These are phyloP conservation scores for Aspergillus kassunensis DNA, from an alignment of 495 filamentous ascomycete genomes.

Conservation along the genomic window DNA sequence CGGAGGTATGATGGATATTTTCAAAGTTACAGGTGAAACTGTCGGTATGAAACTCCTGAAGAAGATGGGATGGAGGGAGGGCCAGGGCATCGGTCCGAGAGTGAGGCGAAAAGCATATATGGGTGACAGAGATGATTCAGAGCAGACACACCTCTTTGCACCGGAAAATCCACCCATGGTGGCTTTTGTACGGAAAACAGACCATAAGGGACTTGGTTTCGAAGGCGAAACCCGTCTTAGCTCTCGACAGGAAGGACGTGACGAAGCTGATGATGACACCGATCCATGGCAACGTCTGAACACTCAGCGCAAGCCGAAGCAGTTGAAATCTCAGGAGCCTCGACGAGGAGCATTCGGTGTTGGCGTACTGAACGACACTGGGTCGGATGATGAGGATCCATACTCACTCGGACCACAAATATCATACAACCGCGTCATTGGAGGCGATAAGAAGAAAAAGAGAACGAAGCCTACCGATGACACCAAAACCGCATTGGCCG, in stretches of 20 bases:
- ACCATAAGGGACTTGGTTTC: slow-evolving; percentile 80
- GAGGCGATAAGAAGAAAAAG: slow-evolving; percentile 82
- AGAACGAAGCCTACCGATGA: slow-evolving; percentile 47
- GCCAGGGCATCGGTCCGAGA: slow-evolving; percentile 88
- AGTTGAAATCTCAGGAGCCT: slow-evolving; percentile 47
- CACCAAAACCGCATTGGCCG: slow-evolving; percentile 29
- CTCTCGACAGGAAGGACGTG: slow-evolving; percentile 26
- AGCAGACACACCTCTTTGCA: slow-evolving; percentile 75
- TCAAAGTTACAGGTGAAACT: slow-evolving; percentile 73
- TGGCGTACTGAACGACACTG: slow-evolving; percentile 88
- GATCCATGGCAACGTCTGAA: slow-evolving; percentile 39
- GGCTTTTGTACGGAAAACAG: slow-evolving; percentile 67
- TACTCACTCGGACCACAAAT: slow-evolving; percentile 90
- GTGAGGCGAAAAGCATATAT: slow-evolving; percentile 71
- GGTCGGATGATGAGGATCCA: slow-evolving; percentile 95
- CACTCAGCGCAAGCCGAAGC: slow-evolving; percentile 24
- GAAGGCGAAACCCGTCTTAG: slow-evolving; percentile 59
- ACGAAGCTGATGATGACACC: slow-evolving; percentile 45
- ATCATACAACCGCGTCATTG: slow-evolving; percentile 82
- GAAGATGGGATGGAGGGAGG: slow-evolving; percentile 95
- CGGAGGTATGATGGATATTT: slow-evolving; percentile 68
- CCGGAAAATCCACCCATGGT: slow-evolving; percentile 80
- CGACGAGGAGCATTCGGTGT: slow-evolving; percentile 73
- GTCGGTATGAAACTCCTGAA: slow-evolving; percentile 85
- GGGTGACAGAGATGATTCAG: slow-evolving; percentile 46